Conservation (phyloP, 2,329 filamentous ascomycete genomes). For the Fonsecaea erecta region DNA sequence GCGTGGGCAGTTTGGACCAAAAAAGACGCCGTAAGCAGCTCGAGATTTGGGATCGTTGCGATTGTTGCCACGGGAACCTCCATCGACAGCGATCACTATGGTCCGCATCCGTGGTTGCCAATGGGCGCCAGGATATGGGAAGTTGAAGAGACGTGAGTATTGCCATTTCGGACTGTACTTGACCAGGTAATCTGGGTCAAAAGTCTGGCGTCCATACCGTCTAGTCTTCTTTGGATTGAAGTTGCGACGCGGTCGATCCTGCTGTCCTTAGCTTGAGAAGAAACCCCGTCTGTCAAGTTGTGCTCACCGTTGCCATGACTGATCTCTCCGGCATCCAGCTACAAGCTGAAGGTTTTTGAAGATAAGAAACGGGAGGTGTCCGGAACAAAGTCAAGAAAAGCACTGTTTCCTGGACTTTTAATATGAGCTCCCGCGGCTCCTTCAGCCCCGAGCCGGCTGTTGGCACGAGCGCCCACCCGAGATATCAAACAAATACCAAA, state of each 20-base stretch:
- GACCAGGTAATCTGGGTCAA: constrained; percentile 33
- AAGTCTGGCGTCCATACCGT: constrained; percentile 34
- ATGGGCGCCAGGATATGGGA: constrained; percentile 29
- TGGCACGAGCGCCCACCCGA: constrained; percentile 20
- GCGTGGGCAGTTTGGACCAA: constrained; percentile 31
- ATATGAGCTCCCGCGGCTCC: not conserved
- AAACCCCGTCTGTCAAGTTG: not conserved
- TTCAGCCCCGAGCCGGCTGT: constrained; percentile 7
- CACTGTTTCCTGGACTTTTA: not conserved
- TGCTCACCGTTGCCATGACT: constrained; percentile 8
- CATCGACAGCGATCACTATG: constrained; percentile 34
- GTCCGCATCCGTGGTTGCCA: constrained; percentile 34
- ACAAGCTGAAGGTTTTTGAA: not conserved
- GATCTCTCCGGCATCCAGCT: not conserved
- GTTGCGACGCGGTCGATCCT: constrained; percentile 34
- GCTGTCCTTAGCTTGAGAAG: not conserved
- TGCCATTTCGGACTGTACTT: constrained; percentile 36
- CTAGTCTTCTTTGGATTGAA: constrained; percentile 33
- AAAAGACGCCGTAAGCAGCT: constrained; percentile 33
- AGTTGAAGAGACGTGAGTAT: constrained; percentile 32
- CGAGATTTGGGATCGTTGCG: constrained; percentile 25
- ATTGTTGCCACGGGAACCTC: constrained; percentile 33
- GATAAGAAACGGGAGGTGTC: not conserved
- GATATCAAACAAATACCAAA: constrained; percentile 31
- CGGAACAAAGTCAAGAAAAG: not conserved